Base-by-base conservation (phyloP, 345 rosid genomes). In the Turritis glabra region DNA sequence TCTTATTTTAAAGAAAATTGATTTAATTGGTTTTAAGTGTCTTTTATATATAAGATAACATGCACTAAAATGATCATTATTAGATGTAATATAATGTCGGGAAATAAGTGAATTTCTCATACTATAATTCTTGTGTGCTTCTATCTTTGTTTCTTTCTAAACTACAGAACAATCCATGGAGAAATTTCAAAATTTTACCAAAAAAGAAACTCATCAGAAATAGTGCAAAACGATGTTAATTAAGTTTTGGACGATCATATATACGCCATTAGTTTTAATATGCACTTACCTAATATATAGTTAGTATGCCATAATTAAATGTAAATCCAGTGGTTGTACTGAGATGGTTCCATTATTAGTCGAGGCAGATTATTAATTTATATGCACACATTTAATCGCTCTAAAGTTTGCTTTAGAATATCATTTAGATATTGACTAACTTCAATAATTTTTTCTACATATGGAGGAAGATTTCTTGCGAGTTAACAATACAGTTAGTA, bases 401-500 rank as follows among this genome's bases (percentile, higher is more conserved):
- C 40, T 9, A 65, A 64, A 48, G 44, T 19, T 50, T 50, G 50
- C 57, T 51, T 43, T 43, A 43, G 8, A 15, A 5, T 17, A 46
- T 46, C 23, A 46, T 33, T 44, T 43, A 23, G 57, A 58, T 46
- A 46, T 37, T 50, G 32, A 51, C 17, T 51, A 7, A 50, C 12
- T 8, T 25, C 17, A 57, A 10, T 15, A 30, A 44, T 3, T 15
- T 21, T 5, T 8, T 44, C 35, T 44, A 13, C 30, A 37, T 10
- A 25, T 37, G 14, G 21, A 60, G 38, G n/a, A 21, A 25, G 53
- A 47, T 73, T 51, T 53, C 37, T n/a, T 53, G 46, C 7, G 35
- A 47, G 58, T 58, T 61, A 51, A 32, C 41, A 44, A 19, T 30
- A 26, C 59, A 48, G 50, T 27, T 58, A 50, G 55, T 57, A 67